Evolutionary conservation across 352 stramenopile species (phyloP).

Genomic region (Phytophthora fragariae): DNA sequence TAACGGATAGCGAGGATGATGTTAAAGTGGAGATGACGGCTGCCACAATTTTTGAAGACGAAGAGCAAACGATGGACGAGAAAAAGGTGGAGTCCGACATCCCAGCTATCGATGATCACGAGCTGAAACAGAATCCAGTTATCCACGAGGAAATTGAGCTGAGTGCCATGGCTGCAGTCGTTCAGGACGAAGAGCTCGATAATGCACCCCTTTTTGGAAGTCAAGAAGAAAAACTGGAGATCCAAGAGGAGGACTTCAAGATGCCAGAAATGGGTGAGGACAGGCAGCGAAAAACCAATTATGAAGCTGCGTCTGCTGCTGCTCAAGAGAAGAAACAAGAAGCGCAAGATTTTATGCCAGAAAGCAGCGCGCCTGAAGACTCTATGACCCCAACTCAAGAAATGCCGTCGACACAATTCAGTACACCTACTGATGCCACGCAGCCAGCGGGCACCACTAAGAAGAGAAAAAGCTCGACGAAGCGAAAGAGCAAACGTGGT

Average conservation of each 20-base stretch:
- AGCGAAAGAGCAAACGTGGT: constrained; percentile 13
- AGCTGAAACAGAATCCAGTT: neutral
- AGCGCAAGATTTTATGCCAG: constrained; percentile 6
- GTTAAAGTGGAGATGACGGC: neutral
- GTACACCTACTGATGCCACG: constrained; percentile 1
- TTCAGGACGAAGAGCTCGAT: constrained; percentile 10
- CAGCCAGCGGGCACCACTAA: constrained; percentile 9
- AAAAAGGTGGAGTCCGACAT: neutral
- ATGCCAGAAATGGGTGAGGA: neutral
- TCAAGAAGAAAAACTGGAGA: constrained; percentile 1
- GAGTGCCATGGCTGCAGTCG: constrained; percentile 1
- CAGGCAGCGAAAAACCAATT: neutral
- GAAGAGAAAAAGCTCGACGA: constrained; percentile 26
- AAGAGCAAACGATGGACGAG: neutral
- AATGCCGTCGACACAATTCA: constrained; percentile 3
- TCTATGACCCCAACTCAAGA: neutral
- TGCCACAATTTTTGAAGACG: neutral
- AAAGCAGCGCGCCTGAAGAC: constrained; percentile 3
- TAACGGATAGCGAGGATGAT: neutral
- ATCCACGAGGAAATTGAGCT: constrained; percentile 14
- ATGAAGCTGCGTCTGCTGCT: constrained; percentile 9
- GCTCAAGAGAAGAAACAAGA: neutral
- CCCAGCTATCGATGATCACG: neutral
- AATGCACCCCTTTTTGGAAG: neutral
- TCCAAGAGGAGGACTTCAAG: constrained; percentile 7